A percentile compares a stretch with the other conserved stretches of the same genome.
Evolutionary conservation across 345 rosid genomes (phyloP).

Genomic region (Lumnitzera littorea): DNA sequence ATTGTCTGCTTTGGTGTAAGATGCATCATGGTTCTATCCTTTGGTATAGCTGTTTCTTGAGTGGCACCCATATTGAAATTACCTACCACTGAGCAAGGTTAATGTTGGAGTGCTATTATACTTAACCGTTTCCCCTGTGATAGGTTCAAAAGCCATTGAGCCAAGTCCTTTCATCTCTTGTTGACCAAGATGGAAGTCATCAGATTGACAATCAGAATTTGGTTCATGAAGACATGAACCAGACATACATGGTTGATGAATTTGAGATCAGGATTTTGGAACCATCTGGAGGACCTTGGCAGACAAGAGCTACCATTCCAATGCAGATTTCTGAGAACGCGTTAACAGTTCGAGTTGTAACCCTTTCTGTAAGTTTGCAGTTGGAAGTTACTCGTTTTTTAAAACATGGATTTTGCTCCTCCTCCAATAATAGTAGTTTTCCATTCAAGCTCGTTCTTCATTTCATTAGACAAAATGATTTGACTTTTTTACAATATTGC

Average conservation of each 20-base stretch:
- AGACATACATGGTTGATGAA: constrained; percentile 75
- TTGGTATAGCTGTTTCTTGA: too few species aligned
- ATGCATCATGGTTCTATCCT: too few species aligned
- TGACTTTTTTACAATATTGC: constrained; percentile 14
- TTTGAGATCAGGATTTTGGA: constrained; percentile 88
- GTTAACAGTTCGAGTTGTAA: constrained; percentile 83
- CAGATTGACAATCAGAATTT: constrained; percentile 76
- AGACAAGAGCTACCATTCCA: constrained; percentile 83
- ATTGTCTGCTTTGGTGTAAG: too few species aligned
- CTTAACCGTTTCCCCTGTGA: constrained; percentile 8
- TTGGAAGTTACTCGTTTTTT: constrained; percentile 8
- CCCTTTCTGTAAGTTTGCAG: constrained; percentile 62
- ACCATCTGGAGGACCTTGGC: constrained; percentile 91
- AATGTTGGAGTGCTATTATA: background rate
- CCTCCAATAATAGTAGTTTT: too few species aligned
- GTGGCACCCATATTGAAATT: too few species aligned
- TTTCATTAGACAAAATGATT: background rate
- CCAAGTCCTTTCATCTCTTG: constrained; percentile 85
- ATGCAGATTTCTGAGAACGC: constrained; percentile 98
- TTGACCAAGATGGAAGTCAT: constrained; percentile 95
- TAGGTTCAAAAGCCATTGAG: constrained; percentile 82
- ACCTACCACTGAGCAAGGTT: background rate
- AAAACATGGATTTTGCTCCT: background rate
- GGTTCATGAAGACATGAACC: constrained; percentile 67
- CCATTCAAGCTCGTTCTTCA: too few species aligned